A percentile compares a stretch with the other conserved stretches of the same genome.
Evolutionary conservation across 1,139 yeast genomes (phyloP).

Genomic region (Pneumocystis carinii): DNA sequence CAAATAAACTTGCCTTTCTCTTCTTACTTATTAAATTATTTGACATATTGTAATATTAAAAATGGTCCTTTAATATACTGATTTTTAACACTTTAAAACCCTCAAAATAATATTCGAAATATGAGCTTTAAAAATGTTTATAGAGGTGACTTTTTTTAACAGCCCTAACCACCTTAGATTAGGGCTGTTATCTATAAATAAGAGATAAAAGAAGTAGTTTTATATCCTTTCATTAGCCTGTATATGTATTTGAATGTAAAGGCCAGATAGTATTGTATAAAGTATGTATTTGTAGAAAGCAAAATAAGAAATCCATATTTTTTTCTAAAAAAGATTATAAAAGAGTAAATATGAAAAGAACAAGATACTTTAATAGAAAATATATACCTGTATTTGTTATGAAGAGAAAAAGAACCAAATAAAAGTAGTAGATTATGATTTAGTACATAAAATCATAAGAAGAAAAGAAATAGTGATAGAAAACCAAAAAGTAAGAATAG

Average conservation of each 20-base stretch:
- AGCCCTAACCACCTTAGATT: not conserved
- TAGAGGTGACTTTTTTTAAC: not conserved
- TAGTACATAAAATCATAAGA: not conserved
- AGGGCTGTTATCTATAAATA: not conserved
- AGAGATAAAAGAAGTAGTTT: not conserved
- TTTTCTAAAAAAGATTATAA: too few species aligned
- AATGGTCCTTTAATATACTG: not conserved
- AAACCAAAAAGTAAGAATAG: not conserved
- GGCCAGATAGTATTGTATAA: too few species aligned
- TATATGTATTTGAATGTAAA: not conserved
- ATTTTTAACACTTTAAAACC: not conserved
- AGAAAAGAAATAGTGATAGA: not conserved
- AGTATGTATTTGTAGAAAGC: too few species aligned
- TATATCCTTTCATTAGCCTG: not conserved
- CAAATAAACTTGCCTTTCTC: constrained; percentile 5
- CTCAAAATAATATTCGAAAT: not conserved
- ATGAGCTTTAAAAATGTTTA: not conserved
- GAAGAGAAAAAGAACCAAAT: not conserved
- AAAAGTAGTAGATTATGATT: not conserved
- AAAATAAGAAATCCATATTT: too few species aligned
- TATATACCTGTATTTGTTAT: not conserved
- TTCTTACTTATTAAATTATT: constrained; percentile 1
- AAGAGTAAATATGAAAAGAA: too few species aligned
- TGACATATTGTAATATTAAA: not conserved
- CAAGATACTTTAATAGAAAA: too few species aligned